Base-by-base conservation (phyloP, 345 rosid genomes). In the Carallia pectinifolia region DNA sequence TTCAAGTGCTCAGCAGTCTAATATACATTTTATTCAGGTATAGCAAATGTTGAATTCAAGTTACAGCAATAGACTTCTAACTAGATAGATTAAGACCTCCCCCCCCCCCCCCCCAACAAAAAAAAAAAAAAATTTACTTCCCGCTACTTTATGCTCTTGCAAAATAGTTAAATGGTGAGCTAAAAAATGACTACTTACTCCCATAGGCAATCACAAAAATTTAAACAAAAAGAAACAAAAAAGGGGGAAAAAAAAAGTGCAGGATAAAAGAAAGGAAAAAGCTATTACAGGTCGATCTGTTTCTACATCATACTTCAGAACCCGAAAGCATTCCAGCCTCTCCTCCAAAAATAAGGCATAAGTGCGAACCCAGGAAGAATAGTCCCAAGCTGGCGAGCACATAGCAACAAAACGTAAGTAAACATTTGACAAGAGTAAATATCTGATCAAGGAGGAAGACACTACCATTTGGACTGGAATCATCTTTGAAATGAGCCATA, bases 331-430 rank as follows among this genome's bases (percentile, higher is more conserved):
- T 62, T 81, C 80, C 36, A 79, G 65, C 5, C 74, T 66, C 67
- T 81, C 85, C 62, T 84, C 80, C 17, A 84, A 71, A 75, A 63
- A 84, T 53, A 84, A 48, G 18, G 81, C 83, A 59, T 84, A 84
- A 29, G 60, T 9, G 6, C 80, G 82, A 66, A 84, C 64, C 87
- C 87, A 79, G 39, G 72, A 72, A 39, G 86, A 83, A 44, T 71
- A 81, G 16, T 78, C 83, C 86, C 86, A 78, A 48, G 86, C 84
- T 83, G 79, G 48, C 67, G 67, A 81, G 19, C 74, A 75, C 8
- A 72, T 65, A 63, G 61, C 67, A 65, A 10, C 66, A 60, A 5
- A 56, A 66, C 59, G 60, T 47, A 59, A 69, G 54, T 68, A 69
- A 67, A 15, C 39, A 61, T 52, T 55, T 27, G 60, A 76, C 59